Evolutionary conservation across 2,329 filamentous ascomycete genomes (phyloP).

Genomic region (Hypoxylon sp.): DNA sequence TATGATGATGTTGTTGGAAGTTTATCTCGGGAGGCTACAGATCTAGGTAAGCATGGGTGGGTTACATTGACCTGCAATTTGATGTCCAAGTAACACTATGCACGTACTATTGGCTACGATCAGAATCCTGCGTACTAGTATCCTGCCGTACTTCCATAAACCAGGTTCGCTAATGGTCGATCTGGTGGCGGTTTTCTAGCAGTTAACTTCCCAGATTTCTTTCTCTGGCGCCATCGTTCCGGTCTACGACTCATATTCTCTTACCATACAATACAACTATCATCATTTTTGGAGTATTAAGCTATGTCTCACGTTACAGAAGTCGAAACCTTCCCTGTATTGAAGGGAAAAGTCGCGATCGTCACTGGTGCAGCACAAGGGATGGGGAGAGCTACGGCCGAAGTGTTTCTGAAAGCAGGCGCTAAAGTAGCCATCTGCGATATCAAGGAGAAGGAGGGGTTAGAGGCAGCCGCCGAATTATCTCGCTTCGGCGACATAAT

Average conservation of each 20-base stretch:
- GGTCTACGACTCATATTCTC: not conserved
- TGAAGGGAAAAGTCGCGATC: slow-evolving; percentile 47
- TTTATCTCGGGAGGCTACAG: not conserved
- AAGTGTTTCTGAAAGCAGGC: slow-evolving; percentile 49
- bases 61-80: slow-evolving; percentile 22
- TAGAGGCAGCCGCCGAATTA: slow-evolving; percentile 37
- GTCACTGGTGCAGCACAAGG: slow-evolving; percentile 52
- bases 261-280: not conserved
- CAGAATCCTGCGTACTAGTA: not conserved
- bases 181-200: not conserved
- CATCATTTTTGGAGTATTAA: not conserved
- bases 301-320: slow-evolving; percentile 33
- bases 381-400: slow-evolving; percentile 53
- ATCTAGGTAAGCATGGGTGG: slow-evolving; percentile 6
- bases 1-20: not conserved
- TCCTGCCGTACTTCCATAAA: not conserved
- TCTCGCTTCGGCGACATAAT: slow-evolving; percentile 41
- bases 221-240: not conserved
- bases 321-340: slow-evolving; percentile 35
- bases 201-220: not conserved
- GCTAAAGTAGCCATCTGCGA: slow-evolving; percentile 47
- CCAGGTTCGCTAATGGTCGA: not conserved
- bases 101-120: slow-evolving; percentile 9
- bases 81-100: not conserved
- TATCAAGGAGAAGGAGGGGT: slow-evolving; percentile 41